These are phyloP conservation scores for Cladosporium austrohemisphaericum DNA, from an alignment of 2,329 filamentous ascomycete genomes.

Conservation along the genomic window DNA sequence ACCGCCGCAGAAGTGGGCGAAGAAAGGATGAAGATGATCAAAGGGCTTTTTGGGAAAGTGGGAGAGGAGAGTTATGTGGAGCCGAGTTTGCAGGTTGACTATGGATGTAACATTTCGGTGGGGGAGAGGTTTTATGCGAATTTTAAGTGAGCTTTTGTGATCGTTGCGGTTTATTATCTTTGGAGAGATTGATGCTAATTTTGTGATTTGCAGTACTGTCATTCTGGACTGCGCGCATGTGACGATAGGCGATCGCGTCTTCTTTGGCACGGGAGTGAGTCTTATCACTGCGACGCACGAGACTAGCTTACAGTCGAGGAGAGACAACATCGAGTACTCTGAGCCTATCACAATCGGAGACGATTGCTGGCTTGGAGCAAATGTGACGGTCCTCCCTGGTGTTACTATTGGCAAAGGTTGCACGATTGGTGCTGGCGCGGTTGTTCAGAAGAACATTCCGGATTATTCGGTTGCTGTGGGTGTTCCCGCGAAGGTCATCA, in stretches of 20 bases:
- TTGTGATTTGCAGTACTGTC: constrained; percentile 49
- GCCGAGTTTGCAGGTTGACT: constrained; percentile 60
- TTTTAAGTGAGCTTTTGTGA: constrained; percentile 50
- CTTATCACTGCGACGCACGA: constrained; percentile 54
- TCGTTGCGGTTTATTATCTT: too few species aligned
- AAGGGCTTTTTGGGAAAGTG: constrained; percentile 18
- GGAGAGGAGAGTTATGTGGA: constrained; percentile 51
- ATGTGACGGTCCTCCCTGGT: constrained; percentile 65
- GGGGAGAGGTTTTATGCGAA: constrained; percentile 63
- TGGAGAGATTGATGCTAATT: constrained; percentile 44
- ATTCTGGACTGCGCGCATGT: constrained; percentile 52
- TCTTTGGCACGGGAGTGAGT: constrained; percentile 51
- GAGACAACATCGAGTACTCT: constrained; percentile 49
- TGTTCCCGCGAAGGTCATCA: constrained; percentile 35
- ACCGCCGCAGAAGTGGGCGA: not conserved
- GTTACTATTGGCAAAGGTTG: constrained; percentile 70
- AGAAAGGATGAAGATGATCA: not conserved
- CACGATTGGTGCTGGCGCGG: constrained; percentile 71
- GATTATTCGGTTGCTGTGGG: constrained; percentile 38
- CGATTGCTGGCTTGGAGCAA: constrained; percentile 73
- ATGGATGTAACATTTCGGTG: constrained; percentile 61
- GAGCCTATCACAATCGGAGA: constrained; percentile 52
- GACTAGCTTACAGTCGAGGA: constrained; percentile 45
- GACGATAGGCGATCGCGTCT: constrained; percentile 49
- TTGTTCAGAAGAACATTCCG: constrained; percentile 63